Conservation (phyloP, 2,329 filamentous ascomycete genomes). For the Arthrobotrys pseudoclavata region DNA sequence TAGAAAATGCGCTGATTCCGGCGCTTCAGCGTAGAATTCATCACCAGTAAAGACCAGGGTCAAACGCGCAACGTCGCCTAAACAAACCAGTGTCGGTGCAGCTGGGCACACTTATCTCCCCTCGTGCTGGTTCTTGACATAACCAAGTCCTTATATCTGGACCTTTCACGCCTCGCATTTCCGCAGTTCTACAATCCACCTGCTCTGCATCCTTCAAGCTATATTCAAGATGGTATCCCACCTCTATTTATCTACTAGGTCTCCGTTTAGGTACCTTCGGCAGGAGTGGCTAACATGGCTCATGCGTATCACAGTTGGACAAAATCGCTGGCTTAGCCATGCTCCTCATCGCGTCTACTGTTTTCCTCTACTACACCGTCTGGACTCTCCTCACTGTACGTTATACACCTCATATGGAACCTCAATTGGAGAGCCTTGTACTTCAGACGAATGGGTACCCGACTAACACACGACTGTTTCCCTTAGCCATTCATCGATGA, state of each 20-base stretch:
- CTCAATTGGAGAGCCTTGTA: constrained; percentile 24
- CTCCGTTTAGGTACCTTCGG: background rate
- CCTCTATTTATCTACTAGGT: background rate
- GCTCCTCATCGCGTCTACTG: constrained; percentile 79
- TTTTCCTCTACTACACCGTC: constrained; percentile 93
- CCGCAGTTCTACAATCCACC: background rate
- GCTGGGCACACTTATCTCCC: constrained; percentile 21
- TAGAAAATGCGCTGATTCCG: constrained; percentile 40
- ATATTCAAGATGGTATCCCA: constrained; percentile 52
- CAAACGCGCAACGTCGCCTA: constrained; percentile 60
- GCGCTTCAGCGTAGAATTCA: constrained; percentile 29
- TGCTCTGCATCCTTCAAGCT: constrained; percentile 13
- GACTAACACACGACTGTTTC: constrained; percentile 15
- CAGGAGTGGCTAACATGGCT: constrained; percentile 22
- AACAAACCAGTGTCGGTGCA: constrained; percentile 34
- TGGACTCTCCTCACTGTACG: constrained; percentile 97
- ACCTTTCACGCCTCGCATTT: constrained; percentile 10
- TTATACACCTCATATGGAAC: constrained; percentile 41
- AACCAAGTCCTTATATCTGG: constrained; percentile 13
- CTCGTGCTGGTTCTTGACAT: constrained; percentile 19
- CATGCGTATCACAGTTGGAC: constrained; percentile 77
- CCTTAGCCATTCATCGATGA: constrained; percentile 93
- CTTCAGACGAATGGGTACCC: background rate
- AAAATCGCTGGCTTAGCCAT: constrained; percentile 83
- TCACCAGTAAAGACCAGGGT: constrained; percentile 18